Evolutionary conservation across 768 basidiomycete species (phyloP).

Genomic region (Phaeotremella skinneri): DNA sequence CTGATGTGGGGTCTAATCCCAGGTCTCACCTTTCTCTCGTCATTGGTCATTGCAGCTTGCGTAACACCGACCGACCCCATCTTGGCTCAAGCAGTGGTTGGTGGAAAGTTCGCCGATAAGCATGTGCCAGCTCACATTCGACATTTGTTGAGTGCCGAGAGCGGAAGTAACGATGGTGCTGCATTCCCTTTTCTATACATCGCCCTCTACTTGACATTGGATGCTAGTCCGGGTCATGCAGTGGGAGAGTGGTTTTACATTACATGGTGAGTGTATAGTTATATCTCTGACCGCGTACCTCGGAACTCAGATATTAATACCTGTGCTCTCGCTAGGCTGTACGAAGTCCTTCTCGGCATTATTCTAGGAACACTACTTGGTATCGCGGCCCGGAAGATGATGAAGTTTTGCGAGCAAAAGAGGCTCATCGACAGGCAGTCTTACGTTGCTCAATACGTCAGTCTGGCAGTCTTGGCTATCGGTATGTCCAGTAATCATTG

Average conservation of each 20-base stretch:
- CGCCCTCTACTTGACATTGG: slow-evolving; percentile 79
- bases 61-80: slow-evolving; percentile 94
- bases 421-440: slow-evolving; percentile 90
- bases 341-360: slow-evolving; percentile 73
- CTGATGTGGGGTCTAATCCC: slow-evolving; percentile 92
- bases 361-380: slow-evolving; percentile 74
- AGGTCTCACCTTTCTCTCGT: slow-evolving; percentile 79
- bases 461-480: slow-evolving; percentile 49
- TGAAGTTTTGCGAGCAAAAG: slow-evolving; percentile 85
- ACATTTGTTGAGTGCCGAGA: slow-evolving; percentile 78
- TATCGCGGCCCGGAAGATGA: slow-evolving; percentile 75
- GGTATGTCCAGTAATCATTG: slow-evolving; percentile 31
- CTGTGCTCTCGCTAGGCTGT: slow-evolving; percentile 48
- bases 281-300: no score
- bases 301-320: slow-evolving; percentile 3
- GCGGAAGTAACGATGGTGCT: slow-evolving; percentile 94
- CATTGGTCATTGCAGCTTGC: slow-evolving; percentile 85
- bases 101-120: slow-evolving; percentile 96
- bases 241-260: slow-evolving; percentile 76
- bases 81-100: slow-evolving; percentile 84
- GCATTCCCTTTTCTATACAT: slow-evolving; percentile 86
- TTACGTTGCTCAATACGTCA: slow-evolving; percentile 74
- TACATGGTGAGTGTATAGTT: slow-evolving; percentile 59
- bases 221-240: slow-evolving; percentile 61
- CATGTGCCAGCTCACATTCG: slow-evolving; percentile 78